phyloP scores from a whole-genome alignment of 768 basidiomycete species.

The Leccinum subgranulosum region DNA sequence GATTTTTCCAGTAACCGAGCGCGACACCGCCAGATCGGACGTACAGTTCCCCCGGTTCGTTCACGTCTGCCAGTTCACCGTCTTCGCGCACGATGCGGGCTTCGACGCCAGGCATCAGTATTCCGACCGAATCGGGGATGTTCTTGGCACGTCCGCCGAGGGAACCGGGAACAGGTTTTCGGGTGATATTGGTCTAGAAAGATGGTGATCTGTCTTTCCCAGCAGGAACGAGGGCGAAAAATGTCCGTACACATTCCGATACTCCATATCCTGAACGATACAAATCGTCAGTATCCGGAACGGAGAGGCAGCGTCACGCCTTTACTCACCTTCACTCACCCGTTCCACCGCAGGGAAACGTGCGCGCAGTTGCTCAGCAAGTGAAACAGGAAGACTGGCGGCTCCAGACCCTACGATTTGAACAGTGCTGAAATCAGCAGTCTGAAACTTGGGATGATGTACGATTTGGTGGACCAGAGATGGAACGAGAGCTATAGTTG shows the following conservation, averaged over 20 bases:
- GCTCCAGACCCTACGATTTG: slow-evolving; percentile 49
- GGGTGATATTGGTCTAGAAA: slow-evolving; percentile 50
- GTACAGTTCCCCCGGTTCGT: slow-evolving; percentile 68
- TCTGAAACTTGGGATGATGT: slow-evolving; percentile 44
- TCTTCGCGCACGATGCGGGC: slow-evolving; percentile 58
- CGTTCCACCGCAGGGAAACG: slow-evolving; percentile 34
- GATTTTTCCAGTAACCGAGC: slow-evolving; percentile 72
- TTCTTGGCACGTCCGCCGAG: slow-evolving; percentile 42
- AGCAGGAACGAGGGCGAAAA: not conserved
- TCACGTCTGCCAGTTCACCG: slow-evolving; percentile 47
- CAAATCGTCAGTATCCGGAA: slow-evolving; percentile 37
- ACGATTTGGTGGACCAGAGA: slow-evolving; percentile 65
- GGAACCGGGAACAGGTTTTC: slow-evolving; percentile 42
- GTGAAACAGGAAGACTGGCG: slow-evolving; percentile 60
- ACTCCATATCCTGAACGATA: slow-evolving; percentile 58
- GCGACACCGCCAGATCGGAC: slow-evolving; percentile 54
- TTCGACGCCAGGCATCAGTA: slow-evolving; percentile 62
- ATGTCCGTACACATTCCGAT: slow-evolving; percentile 58
- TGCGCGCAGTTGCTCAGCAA: slow-evolving; percentile 40
- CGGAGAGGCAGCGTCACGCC: not conserved
- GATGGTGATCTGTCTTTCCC: not conserved
- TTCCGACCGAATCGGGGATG: slow-evolving; percentile 47
- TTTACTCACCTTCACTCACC: slow-evolving; percentile 45
- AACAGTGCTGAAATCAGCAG: slow-evolving; percentile 54
- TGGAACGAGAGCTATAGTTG: slow-evolving; percentile 51